Evolutionary conservation across 495 filamentous ascomycete genomes (phyloP), one percentile per base, ranked within the genome.

Genomic region (Alectoria sarmentosa): DNA sequence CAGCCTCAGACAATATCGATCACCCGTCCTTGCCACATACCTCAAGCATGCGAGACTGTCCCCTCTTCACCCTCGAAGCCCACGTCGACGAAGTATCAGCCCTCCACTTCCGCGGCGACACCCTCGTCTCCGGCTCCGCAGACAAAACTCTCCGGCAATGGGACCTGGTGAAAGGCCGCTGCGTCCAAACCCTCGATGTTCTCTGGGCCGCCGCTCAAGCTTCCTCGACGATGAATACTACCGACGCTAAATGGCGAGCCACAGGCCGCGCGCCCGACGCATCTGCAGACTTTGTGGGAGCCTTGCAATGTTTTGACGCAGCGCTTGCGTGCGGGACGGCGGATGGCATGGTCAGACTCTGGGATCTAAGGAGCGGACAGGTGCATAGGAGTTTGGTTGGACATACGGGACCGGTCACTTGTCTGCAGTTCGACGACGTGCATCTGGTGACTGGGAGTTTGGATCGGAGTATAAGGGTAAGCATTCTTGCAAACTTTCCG

Each of bases 121-220:
- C 91, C 0, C 82, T 98, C 23, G 89, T 98, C 17, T 98, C 94
- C 6, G 94, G 94, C 19, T 98, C 94, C 7, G 88, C 95, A 10
- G 94, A 98, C 75, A 98, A 98, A 80, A 98, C 94, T 4, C 76
- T 98, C 49, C 85, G 94, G 55, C 94, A 99, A 76, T 99, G 94
- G 94, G 94, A 99, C 82, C 78, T 99, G 39, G 88, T 90, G 66
- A 96, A 91, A 71, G 94, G 94, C 11, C 88, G 95, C 59, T 98
- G 94, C 74, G 90, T 98, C 38, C 94, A 99, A 76, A 99, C 94
- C 2, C 79, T 99, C 36, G 94, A 99, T 75, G 92, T 99, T n/a
- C 86, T 99, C 68, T 99, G 94, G 94, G 94, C 94, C 7, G 91
- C 94, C 2, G 92, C 94, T 4, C 95, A 98, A 73, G 91, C 91